Base-by-base conservation (phyloP, 805 yeast species). In the Schwanniomyces vanrijiae region DNA sequence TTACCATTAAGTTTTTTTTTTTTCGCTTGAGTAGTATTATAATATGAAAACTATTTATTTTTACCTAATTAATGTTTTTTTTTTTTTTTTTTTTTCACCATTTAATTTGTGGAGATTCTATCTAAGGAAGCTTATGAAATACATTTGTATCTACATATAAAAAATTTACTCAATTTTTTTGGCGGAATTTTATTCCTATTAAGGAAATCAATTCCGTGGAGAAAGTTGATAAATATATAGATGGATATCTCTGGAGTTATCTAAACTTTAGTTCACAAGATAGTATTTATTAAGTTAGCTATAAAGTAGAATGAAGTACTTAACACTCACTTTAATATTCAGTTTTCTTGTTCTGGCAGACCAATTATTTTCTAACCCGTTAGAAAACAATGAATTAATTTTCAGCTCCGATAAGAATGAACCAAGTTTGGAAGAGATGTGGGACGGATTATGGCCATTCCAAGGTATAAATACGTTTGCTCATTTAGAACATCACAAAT, bases 381-480 rank as follows among this genome's bases (percentile, higher is more conserved):
- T 41, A 21, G 37, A 26, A 14, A 16, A n/a, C 20, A 29, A 37
- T 26, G 42, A 21, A 8, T 13, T 37, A 29, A 18, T 29, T 11
- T 45, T 31, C 25, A 44, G 28, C 19, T 37, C 42, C 5, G 35
- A 31, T 25, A 31, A 40, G 25, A 41, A 37, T 31, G 37, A 37
- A 8, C 76, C 79, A 1, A 56, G 75, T 5, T 65, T 86, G n/a
- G 71, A 79, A 26, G 79, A 81, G 9, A 67, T 80, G 49, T 87
- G 94, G 94, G 91, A 86, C 4, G 75, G 75, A 39, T 82, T 78
- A 37, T 86, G 91, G 91, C 87, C 86, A 5, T 83, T 82, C 54
- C 77, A 77, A 48, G 89, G 88, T 0, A 73, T 83, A 39, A 78
- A 78, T 58, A 79, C 88, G 0, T 88, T 86, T 74, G 95, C 94